These are phyloP conservation scores for Trametes sanguinea DNA, from an alignment of 768 basidiomycete genomes.

Conservation along the genomic window DNA sequence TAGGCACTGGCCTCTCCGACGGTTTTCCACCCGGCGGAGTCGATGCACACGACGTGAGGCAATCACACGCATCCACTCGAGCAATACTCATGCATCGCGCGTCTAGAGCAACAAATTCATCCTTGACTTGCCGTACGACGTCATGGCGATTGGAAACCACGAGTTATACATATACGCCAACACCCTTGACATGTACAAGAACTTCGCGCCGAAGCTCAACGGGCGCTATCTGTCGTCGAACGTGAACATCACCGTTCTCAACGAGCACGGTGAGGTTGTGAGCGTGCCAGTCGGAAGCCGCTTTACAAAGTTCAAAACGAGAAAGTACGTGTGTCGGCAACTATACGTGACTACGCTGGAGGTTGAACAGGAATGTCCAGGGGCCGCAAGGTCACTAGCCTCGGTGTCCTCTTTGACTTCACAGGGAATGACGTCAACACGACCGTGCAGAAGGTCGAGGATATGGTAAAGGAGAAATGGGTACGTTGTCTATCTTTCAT, in stretches of 20 bases:
- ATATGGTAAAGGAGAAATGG: conserved; percentile 83
- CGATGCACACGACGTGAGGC: conserved; percentile 67
- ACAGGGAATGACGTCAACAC: conserved; percentile 69
- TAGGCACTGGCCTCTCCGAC: conserved; percentile 77
- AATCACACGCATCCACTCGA: neutral
- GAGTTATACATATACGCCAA: conserved; percentile 77
- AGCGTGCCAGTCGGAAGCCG: conserved; percentile 53
- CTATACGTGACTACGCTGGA: neutral
- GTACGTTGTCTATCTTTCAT: conserved; percentile 36
- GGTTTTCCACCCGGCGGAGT: conserved; percentile 70
- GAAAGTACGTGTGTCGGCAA: conserved; percentile 48
- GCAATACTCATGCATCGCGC: neutral
- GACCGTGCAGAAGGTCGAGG: conserved; percentile 68
- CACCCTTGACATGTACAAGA: conserved; percentile 69
- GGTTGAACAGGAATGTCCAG: conserved; percentile 30
- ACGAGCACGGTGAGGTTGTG: conserved; percentile 37
- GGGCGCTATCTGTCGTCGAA: conserved; percentile 85
- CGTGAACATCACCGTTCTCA: conserved; percentile 75
- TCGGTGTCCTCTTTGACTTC: conserved; percentile 82
- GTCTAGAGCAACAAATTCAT: conserved; percentile 76
- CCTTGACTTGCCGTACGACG: conserved; percentile 72
- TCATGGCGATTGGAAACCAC: conserved; percentile 87
- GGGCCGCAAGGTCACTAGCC: conserved; percentile 73
- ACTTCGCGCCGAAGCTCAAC: conserved; percentile 64
- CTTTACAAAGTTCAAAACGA: conserved; percentile 72